Evolutionary conservation across 1,284 basidiomycete genomes (phyloP), one percentile per base, ranked within the genome.

Genomic region (Cryptococcus amylolentus): DNA sequence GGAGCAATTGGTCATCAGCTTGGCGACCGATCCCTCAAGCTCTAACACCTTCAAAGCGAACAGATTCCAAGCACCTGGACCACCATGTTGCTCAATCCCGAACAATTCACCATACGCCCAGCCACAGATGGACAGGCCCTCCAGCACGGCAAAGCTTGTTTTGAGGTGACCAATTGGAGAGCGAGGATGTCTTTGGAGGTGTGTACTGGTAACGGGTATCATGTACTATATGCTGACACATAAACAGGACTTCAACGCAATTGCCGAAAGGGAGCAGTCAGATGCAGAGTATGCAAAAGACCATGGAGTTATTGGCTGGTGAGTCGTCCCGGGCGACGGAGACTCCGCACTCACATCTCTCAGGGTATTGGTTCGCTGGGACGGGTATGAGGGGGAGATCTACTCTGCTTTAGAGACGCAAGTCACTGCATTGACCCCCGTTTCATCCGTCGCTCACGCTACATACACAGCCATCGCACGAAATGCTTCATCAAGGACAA

Each of bases 401-500:
- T 47, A 49, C 18, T 54, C 57, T 23, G 20, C 44, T 26, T 10
- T 50, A 38, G 53, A 48, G 18, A 58, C 53, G 55, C 47, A 26
- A 52, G 55, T 52, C 14, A 16, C n/a, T 56, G 13, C 28, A 43
- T 10, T 39, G 37, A 7, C 0, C 7, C 28, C 8, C 1, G n/a
- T 13, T 12, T 9, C 20, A 20, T 13, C 10, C 41, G n/a, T 42
- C n/a, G 28, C n/a, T 37, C 23, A 20, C 31, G 20, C 41, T n/a
- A n/a, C 13, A 14, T 49, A 20, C 57, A 23, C 12, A 65, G 60
- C 5, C 55, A 62, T 49, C 58, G 60, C 13, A 53, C 56, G 1
- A 52, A 55, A 38, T 60, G 51, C 23, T 57, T 69, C 2, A 48
- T 65, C 52, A 59, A 57, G 45, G 56, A 56, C 2, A 54, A 56